Conservation (phyloP, 164 flowering plant genomes). For the Sedum album region DNA sequence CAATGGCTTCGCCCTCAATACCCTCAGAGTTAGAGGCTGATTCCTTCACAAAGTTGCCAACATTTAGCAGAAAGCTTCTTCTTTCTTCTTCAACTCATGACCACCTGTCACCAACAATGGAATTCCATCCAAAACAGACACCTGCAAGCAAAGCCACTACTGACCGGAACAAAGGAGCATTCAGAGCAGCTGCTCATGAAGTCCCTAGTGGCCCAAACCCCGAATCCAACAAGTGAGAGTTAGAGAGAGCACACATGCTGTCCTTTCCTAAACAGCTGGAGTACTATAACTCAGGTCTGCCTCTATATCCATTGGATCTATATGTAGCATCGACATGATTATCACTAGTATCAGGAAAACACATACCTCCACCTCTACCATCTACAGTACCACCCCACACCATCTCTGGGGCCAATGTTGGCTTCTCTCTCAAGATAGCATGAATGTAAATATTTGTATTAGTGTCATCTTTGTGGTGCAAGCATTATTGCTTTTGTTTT, state of each 20-base stretch:
- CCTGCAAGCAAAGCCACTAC: background rate
- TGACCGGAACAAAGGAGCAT: constrained; percentile 4
- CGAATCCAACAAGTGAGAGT: constrained; percentile 23
- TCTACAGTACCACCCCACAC: no score
- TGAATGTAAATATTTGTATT: background rate
- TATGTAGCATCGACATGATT: background rate
- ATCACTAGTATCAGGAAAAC: background rate
- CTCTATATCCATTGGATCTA: background rate
- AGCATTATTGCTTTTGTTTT: background rate
- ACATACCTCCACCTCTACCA: no score
- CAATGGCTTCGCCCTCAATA: background rate
- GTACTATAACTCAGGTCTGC: background rate
- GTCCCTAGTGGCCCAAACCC: constrained; percentile 39
- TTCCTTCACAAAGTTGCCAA: background rate
- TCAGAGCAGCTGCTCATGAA: constrained; percentile 20
- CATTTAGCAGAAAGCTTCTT: background rate
- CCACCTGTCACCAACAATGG: background rate
- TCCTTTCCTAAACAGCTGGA: no score
- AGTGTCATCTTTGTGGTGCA: background rate
- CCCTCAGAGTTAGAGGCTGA: background rate
- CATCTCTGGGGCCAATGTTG: background rate
- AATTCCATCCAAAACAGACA: background rate
- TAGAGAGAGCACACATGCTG: background rate
- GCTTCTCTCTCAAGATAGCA: background rate
- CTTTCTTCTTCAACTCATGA: background rate